Conservation (phyloP, 148 eudicot genomes). For the Arbutus unedo region DNA sequence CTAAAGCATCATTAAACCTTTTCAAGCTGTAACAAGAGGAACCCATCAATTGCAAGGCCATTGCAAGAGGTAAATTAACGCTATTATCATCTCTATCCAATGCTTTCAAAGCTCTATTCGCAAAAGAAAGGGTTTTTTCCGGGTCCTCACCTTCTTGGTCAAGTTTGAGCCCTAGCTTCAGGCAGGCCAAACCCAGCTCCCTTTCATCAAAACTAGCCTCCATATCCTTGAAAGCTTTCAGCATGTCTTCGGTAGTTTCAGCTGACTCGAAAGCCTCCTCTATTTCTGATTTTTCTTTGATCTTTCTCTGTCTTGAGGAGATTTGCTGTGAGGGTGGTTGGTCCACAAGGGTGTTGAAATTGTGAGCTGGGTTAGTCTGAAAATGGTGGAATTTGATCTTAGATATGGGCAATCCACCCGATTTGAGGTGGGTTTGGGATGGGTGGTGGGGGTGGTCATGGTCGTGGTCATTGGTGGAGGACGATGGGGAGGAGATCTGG, state of each 20-base stretch:
- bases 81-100: slow-evolving; percentile 41
- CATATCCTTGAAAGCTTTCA: slow-evolving; percentile 70
- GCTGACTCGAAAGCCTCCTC: slow-evolving; percentile 87
- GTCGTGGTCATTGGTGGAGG: slow-evolving; percentile 21
- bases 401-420: slow-evolving; percentile 21
- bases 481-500: slow-evolving; percentile 22
- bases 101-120: slow-evolving; percentile 60
- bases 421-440: slow-evolving; percentile 29
- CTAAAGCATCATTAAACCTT: slow-evolving; percentile 76
- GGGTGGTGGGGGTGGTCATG: slow-evolving; percentile 15
- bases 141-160: slow-evolving; percentile 86
- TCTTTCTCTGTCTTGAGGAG: slow-evolving; percentile 65
- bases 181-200: slow-evolving; percentile 73
- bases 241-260: slow-evolving; percentile 62
- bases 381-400: slow-evolving; percentile 24
- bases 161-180: slow-evolving; percentile 81
- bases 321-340: slow-evolving; percentile 29
- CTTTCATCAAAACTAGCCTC: slow-evolving; percentile 61
- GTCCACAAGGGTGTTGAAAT: slow-evolving; percentile 48
- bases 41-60: slow-evolving; percentile 85
- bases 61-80: slow-evolving; percentile 62
- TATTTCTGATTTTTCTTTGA: slow-evolving; percentile 47
- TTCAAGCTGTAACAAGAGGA: slow-evolving; percentile 54
- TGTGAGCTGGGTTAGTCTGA: slow-evolving; percentile 31
- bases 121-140: slow-evolving; percentile 60